These are phyloP conservation scores for Candida alai DNA, from an alignment of 805 yeast species.

Conservation along the genomic window DNA sequence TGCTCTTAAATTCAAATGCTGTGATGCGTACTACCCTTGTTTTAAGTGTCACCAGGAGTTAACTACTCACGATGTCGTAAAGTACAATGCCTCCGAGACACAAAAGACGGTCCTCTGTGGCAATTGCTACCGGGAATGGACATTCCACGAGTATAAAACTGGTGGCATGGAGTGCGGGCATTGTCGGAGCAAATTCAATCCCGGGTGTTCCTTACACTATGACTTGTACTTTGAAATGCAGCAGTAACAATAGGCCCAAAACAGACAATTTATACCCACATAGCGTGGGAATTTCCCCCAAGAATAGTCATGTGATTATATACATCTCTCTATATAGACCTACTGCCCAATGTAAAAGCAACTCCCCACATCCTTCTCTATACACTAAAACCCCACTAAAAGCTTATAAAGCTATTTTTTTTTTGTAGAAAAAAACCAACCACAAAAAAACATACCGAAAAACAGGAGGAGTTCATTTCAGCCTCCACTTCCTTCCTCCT, in stretches of 20 bases:
- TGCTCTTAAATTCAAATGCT: conserved; percentile 39
- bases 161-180: conserved; percentile 16
- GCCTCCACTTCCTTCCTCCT: background rate
- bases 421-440: too few species aligned
- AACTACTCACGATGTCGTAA: conserved; percentile 11
- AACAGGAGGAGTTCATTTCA: background rate
- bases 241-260: background rate
- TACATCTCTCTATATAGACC: too few species aligned
- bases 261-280: background rate
- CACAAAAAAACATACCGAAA: background rate
- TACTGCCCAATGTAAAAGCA: too few species aligned
- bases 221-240: conserved; percentile 28
- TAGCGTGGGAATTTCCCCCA: too few species aligned
- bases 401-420: too few species aligned
- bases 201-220: conserved; percentile 35
- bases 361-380: too few species aligned
- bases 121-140: conserved; percentile 25
- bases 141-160: conserved; percentile 23
- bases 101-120: conserved; percentile 35
- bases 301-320: too few species aligned
- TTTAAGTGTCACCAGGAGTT: conserved; percentile 31
- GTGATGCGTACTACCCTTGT: conserved; percentile 35
- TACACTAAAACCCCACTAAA: too few species aligned
- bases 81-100: conserved; percentile 10
- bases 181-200: conserved; percentile 32